Evolutionary conservation across 2,329 filamentous ascomycete species (phyloP), one percentile per base, ranked within the genome.

Genomic region (Aspergillus luchuensis): DNA sequence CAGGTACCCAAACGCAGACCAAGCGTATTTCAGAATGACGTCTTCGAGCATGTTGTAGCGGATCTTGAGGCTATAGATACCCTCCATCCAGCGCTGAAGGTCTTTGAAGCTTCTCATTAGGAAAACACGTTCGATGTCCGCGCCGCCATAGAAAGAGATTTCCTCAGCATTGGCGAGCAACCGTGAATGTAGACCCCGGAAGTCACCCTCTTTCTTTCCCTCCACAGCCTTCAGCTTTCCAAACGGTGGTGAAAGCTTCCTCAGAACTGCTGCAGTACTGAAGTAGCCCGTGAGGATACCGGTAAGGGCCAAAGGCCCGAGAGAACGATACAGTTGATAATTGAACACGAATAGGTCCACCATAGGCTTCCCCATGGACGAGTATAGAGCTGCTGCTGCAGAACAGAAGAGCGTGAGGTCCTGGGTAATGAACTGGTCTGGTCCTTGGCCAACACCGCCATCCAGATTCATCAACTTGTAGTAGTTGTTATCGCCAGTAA

Each of bases 21-120:
- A 99, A 66, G 92, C 95, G 74, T 99, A 99, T 76, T 99, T 99
- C 61, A 99, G 81, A 52, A 99, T 92, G 71, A 99, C 97, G 74
- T 99, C 95, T 74, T 99, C 95, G 0, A 99, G 87, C 81, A 99
- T 99, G 74, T 98, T 99, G 81, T 99, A 99, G 15, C 92, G 89
- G 66, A 99, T 97, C 78, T 97, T 97, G 66, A 98, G 87, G 76
- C 92, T 93, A 78, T 99, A 99, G 66, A 99, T 97, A 48, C 91
- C 90, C 75, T 99, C 95, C 94, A 99, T 98, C 91, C 93, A 97
- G 64, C 87, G 89, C 76, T 95, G 95, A 28, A 99, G 82, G 50
- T 94, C 95, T 74, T 89, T 91, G 81, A 97, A 99, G 68, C 96
- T 93, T 71, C 88, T 89, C 71, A 96, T 92, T 8, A 99, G 82